Percentiles rank a stretch among this genome's conserved stretches.
These are phyloP conservation scores for Trichoderma gracile DNA, from an alignment of 2,329 filamentous ascomycete species.

Conservation along the genomic window DNA sequence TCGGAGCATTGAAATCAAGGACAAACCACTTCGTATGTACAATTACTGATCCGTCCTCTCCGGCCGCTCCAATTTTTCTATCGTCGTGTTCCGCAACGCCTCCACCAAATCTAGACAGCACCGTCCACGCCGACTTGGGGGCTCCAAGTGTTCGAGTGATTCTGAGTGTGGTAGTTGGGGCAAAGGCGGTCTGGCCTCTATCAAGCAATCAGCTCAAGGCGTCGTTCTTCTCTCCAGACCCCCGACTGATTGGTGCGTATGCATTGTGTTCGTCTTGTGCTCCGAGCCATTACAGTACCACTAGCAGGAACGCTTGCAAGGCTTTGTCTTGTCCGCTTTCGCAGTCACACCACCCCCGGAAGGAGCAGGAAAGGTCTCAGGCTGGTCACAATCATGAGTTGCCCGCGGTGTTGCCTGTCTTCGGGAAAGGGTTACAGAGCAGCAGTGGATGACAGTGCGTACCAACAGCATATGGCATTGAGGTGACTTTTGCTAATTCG, in stretches of 20 bases:
- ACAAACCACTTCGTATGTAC: no score
- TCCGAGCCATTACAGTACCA: background rate
- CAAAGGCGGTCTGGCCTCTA: conserved; percentile 23
- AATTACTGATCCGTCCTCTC: background rate
- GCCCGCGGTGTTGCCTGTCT: background rate
- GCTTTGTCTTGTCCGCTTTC: background rate
- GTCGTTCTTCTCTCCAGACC: background rate
- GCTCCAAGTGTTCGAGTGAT: background rate
- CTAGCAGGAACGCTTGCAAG: conserved; percentile 11
- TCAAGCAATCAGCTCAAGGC: conserved; percentile 9
- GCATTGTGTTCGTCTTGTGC: no score
- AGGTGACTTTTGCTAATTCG: background rate
- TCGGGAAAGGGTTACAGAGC: background rate
- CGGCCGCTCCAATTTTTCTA: conserved; percentile 9
- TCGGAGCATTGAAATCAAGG: background rate
- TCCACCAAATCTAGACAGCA: conserved; percentile 11
- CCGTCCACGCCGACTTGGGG: background rate
- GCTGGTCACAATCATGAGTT: conserved; percentile 8
- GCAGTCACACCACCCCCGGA: conserved; percentile 9
- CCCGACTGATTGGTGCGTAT: background rate
- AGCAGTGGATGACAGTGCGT: background rate
- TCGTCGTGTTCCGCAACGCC: background rate
- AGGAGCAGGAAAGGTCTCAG: conserved; percentile 2
- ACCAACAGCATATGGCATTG: background rate
- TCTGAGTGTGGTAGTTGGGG: background rate